Base-by-base conservation (phyloP, 768 basidiomycete genomes). In the Gloeophyllum trabeum region DNA sequence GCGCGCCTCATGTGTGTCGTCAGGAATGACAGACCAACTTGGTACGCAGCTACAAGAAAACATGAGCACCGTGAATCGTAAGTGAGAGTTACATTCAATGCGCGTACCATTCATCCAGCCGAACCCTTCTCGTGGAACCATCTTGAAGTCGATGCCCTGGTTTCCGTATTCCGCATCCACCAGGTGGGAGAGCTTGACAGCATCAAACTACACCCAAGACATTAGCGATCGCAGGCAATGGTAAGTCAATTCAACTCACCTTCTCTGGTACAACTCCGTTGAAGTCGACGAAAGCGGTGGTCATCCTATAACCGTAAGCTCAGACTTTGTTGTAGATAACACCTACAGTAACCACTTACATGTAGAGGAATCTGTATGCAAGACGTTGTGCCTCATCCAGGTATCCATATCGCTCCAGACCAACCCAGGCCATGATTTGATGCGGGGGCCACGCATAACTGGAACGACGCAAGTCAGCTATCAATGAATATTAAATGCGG, bases 181-280 rank as follows among this genome's bases (percentile, higher is more conserved):
- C 37, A 97, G 72, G 56, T 97, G 92, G 1, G 89, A 94, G 18
- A 96, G 74, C 61, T 81, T 88, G 49, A 99, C 94, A 2, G 92
- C 94, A 55, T 99, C 92, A 59, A 98, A 97, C 82, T 86, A 50
- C 0, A 45, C 50, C 6, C 49, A 35, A 25, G 26, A 2, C 7
- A 23, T 16, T 21, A 14, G 3, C 5, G 10, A 39, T 51, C 3
- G 7, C 25, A 23, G 36, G 20, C 20, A 4, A 10, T 3, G 36
- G 21, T 19, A 24, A 30, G n/a, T n/a, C n/a, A n/a, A n/a, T n/a
- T n/a, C n/a, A 30, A 52, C 60, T n/a, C 23, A 82, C 84, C 76
- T 98, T 98, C 67, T 98, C 94, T 0, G 94, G 93, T 1, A 98
- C 92, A 25, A 96, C 90, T 3, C 94, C 94, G 60, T 97, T 98